Evolutionary conservation across 179 eudicot species (phyloP).

Genomic region (Heliamphora pulchella): DNA sequence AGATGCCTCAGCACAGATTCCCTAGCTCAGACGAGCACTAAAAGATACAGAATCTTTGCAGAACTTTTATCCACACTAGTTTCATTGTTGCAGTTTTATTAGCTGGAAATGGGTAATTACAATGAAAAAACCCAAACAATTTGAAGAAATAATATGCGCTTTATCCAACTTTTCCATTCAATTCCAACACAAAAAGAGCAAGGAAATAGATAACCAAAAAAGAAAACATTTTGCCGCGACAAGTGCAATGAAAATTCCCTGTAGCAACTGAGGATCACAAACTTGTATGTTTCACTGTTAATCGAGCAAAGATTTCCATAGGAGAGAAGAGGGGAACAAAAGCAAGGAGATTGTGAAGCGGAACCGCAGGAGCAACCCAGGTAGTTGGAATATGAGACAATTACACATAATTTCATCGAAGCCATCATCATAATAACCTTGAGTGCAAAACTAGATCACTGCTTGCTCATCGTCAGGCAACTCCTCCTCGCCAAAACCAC

Average conservation of each 20-base stretch:
- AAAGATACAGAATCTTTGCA: neutral
- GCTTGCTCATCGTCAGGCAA: slow-evolving; percentile 55
- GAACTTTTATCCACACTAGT: neutral
- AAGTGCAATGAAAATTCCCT: neutral
- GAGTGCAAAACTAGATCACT: slow-evolving; percentile 17
- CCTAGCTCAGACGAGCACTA: no score
- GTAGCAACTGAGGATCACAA: neutral
- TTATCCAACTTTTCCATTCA: neutral
- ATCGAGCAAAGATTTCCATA: neutral
- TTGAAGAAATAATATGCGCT: neutral
- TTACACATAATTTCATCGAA: neutral
- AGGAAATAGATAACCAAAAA: neutral
- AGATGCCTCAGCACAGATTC: no score
- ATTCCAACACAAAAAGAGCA: neutral
- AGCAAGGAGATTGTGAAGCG: neutral
- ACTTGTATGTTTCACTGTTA: neutral
- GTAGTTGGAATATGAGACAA: neutral
- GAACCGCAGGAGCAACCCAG: neutral
- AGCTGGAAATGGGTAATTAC: neutral
- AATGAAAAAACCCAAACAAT: neutral
- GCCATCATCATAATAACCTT: neutral
- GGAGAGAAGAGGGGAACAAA: neutral
- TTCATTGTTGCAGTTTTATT: neutral
- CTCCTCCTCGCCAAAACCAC: slow-evolving; percentile 51
- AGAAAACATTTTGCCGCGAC: neutral